phyloP scores from a whole-genome alignment of 139 green algal genomes.

The Raphidocelis subcapitata region DNA sequence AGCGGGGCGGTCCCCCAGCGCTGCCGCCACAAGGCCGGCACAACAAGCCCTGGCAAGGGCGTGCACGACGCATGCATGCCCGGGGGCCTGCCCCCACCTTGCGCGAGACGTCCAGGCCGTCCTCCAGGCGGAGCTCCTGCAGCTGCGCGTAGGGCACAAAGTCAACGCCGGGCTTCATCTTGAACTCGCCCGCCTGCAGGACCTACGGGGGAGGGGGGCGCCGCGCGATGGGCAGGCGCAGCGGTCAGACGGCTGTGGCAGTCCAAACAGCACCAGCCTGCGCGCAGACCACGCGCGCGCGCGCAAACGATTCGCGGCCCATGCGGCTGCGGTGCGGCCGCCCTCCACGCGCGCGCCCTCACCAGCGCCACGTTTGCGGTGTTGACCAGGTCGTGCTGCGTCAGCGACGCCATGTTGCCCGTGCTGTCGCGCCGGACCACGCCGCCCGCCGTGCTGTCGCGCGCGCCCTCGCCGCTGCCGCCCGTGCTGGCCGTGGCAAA shows the following conservation, averaged over 20 bases:
- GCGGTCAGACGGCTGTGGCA: background rate
- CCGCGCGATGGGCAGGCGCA: background rate
- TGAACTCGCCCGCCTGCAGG: slow-evolving; percentile 31
- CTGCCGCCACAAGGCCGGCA: no score
- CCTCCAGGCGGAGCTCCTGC: slow-evolving; percentile 48
- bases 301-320: background rate
- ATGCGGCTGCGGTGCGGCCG: no score
- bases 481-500: no score
- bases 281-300: background rate
- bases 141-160: slow-evolving; percentile 46
- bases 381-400: slow-evolving; percentile 21
- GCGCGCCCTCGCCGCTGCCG: no score
- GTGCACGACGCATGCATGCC: no score
- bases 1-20: no score
- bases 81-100: slow-evolving; percentile 11
- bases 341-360: no score
- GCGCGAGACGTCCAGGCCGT: slow-evolving; percentile 53
- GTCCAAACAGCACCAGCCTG: background rate
- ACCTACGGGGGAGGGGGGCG: slow-evolving; percentile 4
- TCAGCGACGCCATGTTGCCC: background rate
- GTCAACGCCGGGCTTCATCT: slow-evolving; percentile 36
- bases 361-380: slow-evolving; percentile 19
- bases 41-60: no score
- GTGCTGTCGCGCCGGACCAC: no score
- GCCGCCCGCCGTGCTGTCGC: no score